These are phyloP conservation scores for Glutinoglossum americanum DNA, from an alignment of 495 filamentous ascomycete genomes.

Conservation along the genomic window DNA sequence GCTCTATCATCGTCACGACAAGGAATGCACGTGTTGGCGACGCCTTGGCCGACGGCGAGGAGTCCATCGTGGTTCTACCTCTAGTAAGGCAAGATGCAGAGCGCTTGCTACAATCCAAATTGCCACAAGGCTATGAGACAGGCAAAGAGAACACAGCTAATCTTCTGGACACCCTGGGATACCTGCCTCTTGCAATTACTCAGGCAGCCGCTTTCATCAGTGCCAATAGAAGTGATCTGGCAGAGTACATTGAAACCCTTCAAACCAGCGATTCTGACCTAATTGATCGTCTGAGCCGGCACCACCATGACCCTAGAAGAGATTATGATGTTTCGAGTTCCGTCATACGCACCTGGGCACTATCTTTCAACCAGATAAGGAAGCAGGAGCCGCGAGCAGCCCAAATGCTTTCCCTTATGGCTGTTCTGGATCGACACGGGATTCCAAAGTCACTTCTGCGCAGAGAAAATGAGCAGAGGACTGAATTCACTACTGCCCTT, in stretches of 20 bases:
- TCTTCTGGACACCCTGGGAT: slow-evolving; percentile 17
- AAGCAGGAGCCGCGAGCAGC: slow-evolving; percentile 17
- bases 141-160: slow-evolving; percentile 1
- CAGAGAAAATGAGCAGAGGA: slow-evolving; percentile 13
- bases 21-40: slow-evolving; percentile 3
- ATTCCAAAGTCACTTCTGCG: slow-evolving; percentile 20
- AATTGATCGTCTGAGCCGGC: slow-evolving; percentile 1
- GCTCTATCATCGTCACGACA: slow-evolving; percentile 11
- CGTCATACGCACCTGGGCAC: slow-evolving; percentile 6
- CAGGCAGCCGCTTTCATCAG: too few relatives aligned
- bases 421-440: slow-evolving; percentile 20
- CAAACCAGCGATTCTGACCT: neutral
- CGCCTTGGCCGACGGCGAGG: neutral
- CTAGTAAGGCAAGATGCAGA: slow-evolving; percentile 9
- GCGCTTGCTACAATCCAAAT: slow-evolving; percentile 11
- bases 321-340: slow-evolving; percentile 1
- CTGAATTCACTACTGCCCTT: slow-evolving; percentile 17
- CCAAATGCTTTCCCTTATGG: slow-evolving; percentile 25
- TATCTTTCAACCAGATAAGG: slow-evolving; percentile 17
- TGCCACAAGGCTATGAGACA: slow-evolving; percentile 2
- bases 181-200: slow-evolving; percentile 26
- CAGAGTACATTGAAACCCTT: slow-evolving; percentile 1
- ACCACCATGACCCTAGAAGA: neutral
- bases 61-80: slow-evolving; percentile 7
- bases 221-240: slow-evolving; percentile 12